Evolutionary conservation across 768 basidiomycete species (phyloP).

Genomic region (Termitomyces bulborhizus): DNA sequence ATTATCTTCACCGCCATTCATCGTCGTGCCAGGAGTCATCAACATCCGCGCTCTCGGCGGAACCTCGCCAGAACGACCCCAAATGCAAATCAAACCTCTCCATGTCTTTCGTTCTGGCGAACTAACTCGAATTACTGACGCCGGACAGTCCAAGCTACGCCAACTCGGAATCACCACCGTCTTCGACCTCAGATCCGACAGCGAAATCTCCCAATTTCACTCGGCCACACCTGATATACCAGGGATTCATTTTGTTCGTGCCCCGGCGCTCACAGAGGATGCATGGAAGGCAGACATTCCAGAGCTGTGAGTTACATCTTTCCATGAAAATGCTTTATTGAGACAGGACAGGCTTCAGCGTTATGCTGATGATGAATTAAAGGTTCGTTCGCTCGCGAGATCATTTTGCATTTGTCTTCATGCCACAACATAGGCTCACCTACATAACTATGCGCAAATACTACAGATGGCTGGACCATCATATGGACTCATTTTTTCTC

Average conservation of each 20-base stretch:
- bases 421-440: constrained; percentile 20
- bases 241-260: constrained; percentile 24
- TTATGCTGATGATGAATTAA: neutral
- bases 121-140: constrained; percentile 24
- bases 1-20: constrained; percentile 22
- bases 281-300: constrained; percentile 21
- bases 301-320: constrained; percentile 11
- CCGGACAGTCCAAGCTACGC: constrained; percentile 25
- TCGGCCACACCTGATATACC: constrained; percentile 22
- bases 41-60: constrained; percentile 32
- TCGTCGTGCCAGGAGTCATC: constrained; percentile 30
- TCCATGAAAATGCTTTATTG: too few species aligned
- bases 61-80: constrained; percentile 6
- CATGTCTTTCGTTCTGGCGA: constrained; percentile 36
- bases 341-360: neutral
- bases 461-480: constrained; percentile 26
- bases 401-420: neutral
- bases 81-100: constrained; percentile 19
- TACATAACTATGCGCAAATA: constrained; percentile 22
- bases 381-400: neutral
- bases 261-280: constrained; percentile 19
- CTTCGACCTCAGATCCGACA: constrained; percentile 33
- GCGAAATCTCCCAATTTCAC: constrained; percentile 28
- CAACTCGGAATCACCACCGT: constrained; percentile 28
- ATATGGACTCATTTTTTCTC: constrained; percentile 26